A percentile compares a stretch with the other conserved stretches of the same genome.
Evolutionary conservation across 805 yeast genomes (phyloP).

Genomic region (Phaffomyces thermotolerans): DNA sequence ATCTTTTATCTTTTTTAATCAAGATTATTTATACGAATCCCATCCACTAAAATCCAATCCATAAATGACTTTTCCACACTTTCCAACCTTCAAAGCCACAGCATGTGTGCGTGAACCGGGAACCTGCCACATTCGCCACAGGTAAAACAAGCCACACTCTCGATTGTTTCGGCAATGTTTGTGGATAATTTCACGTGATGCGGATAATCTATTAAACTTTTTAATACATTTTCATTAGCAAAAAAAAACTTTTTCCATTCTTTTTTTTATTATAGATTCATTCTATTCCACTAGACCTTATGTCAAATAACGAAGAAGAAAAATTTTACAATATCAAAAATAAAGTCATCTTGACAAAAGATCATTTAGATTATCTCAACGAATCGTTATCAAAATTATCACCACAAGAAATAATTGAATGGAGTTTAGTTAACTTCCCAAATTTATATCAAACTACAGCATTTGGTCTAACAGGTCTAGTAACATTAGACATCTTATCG

Average conservation of each 20-base stretch:
- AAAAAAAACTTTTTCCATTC: too few relatives aligned
- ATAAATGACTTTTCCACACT: neutral
- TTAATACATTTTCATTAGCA: too few relatives aligned
- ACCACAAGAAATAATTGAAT: constrained; percentile 68
- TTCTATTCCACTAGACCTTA: neutral
- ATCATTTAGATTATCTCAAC: constrained; percentile 63
- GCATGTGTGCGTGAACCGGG: neutral
- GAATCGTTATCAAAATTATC: constrained; percentile 40
- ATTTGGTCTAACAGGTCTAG: constrained; percentile 88
- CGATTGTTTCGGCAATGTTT: neutral
- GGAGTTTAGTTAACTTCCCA: constrained; percentile 85
- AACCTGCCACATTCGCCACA: neutral
- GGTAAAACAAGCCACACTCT: constrained; percentile 5
- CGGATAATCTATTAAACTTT: neutral
- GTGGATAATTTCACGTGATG: constrained; percentile 15
- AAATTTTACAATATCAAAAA: constrained; percentile 22
- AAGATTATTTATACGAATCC: too few relatives aligned
- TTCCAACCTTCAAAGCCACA: neutral
- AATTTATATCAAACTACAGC: constrained; percentile 87
- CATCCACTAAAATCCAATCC: too few relatives aligned
- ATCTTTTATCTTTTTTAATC: too few relatives aligned
- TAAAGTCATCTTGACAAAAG: constrained; percentile 33
- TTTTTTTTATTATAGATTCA: neutral
- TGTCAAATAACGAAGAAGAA: constrained; percentile 1
- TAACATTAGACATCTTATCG: constrained; percentile 75